Evolutionary conservation across 768 basidiomycete species (phyloP).

Genomic region (Suillus tomentosus): DNA sequence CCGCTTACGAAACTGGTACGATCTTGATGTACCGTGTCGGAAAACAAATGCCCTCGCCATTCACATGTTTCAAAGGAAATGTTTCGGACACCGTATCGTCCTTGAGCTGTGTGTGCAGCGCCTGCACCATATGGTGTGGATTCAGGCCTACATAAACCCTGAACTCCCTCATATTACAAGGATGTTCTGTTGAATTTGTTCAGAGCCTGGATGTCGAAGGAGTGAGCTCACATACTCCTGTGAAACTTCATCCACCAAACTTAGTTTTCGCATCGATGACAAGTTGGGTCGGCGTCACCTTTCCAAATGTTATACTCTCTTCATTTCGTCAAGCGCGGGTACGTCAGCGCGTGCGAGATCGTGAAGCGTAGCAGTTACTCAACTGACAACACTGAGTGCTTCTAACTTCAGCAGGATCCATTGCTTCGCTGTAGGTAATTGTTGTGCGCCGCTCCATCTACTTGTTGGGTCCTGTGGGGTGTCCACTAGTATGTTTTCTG

Average conservation of each 20-base stretch:
- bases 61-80: constrained; percentile 58
- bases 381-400: constrained; percentile 63
- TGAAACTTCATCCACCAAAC: constrained; percentile 22
- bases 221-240: constrained; percentile 24
- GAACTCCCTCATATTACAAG: constrained; percentile 86
- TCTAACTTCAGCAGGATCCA: constrained; percentile 75
- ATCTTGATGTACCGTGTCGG: constrained; percentile 75
- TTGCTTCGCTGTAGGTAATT: constrained; percentile 56
- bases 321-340: constrained; percentile 13
- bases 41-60: constrained; percentile 56
- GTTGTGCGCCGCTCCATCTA: constrained; percentile 74
- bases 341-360: constrained; percentile 11
- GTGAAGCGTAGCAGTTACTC: constrained; percentile 33
- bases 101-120: constrained; percentile 62
- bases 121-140: constrained; percentile 68
- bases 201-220: neutral
- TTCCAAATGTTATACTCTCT: constrained; percentile 82
- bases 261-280: neutral
- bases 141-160: constrained; percentile 66
- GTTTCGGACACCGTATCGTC: constrained; percentile 68
- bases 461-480: constrained; percentile 64
- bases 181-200: constrained; percentile 58
- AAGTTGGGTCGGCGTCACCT: constrained; percentile 44
- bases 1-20: constrained; percentile 68
- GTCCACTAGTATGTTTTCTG: constrained; percentile 70